Conservation (phyloP, 2,329 filamentous ascomycete genomes). For the Ophioceras dolichostomum region DNA sequence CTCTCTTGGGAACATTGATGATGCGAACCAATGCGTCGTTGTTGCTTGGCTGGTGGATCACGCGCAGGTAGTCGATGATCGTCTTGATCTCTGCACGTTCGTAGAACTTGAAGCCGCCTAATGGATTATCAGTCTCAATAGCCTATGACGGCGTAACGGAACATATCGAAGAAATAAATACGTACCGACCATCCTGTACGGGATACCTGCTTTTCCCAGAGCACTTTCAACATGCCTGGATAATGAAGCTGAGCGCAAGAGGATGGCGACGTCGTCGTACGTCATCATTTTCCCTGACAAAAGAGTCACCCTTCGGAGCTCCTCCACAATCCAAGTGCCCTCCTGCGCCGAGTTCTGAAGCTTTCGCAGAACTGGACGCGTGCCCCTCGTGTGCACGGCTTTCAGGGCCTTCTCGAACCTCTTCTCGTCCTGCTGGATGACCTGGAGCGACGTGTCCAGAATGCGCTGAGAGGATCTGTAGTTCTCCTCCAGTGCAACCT, state of each 20-base stretch:
- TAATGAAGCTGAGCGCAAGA: slow-evolving; percentile 73
- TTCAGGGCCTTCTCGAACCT: slow-evolving; percentile 70
- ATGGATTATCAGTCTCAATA: slow-evolving; percentile 5
- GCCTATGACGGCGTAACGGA: no score
- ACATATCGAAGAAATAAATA: slow-evolving; percentile 5
- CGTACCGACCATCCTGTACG: slow-evolving; percentile 80
- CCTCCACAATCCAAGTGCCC: slow-evolving; percentile 77
- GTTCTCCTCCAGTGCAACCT: slow-evolving; percentile 83
- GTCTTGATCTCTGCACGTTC: slow-evolving; percentile 83
- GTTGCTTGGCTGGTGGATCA: slow-evolving; percentile 73
- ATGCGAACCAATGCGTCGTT: slow-evolving; percentile 77
- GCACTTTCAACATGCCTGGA: slow-evolving; percentile 79
- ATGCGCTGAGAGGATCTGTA: slow-evolving; percentile 87
- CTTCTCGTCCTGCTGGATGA: slow-evolving; percentile 81
- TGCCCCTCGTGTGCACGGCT: slow-evolving; percentile 69
- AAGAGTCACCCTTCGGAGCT: slow-evolving; percentile 59
- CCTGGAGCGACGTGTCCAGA: slow-evolving; percentile 62
- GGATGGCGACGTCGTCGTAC: slow-evolving; percentile 69
- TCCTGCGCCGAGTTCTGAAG: slow-evolving; percentile 60
- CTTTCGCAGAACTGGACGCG: slow-evolving; percentile 67
- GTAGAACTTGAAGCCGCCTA: slow-evolving; percentile 72
- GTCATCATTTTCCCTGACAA: slow-evolving; percentile 64
- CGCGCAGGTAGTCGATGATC: slow-evolving; percentile 75
- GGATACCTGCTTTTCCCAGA: slow-evolving; percentile 66
- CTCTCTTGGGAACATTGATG: slow-evolving; percentile 72